phyloP scores from a whole-genome alignment of 441 rosid species.

The Metrosideros polymorpha region DNA sequence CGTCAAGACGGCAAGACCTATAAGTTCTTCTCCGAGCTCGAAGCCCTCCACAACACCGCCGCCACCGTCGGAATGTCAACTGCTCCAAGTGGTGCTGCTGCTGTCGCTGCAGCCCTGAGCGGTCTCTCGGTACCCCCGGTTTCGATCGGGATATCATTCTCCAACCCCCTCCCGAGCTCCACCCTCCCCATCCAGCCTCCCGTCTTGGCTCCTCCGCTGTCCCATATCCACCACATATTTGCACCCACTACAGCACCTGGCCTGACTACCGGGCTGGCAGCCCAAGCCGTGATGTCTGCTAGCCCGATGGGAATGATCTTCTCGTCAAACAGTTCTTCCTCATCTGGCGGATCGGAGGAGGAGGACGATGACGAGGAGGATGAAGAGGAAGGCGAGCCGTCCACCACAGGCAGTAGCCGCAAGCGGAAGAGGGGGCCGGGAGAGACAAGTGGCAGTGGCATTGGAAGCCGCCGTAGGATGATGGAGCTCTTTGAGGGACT shows the following conservation, averaged over 20 bases:
- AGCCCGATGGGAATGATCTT: slow-evolving; percentile 24
- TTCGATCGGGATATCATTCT: slow-evolving; percentile 21
- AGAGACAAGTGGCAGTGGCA: slow-evolving; percentile 5
- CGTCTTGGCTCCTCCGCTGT: background rate
- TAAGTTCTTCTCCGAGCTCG: slow-evolving; percentile 60
- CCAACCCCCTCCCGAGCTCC: slow-evolving; percentile 30
- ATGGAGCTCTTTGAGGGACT: slow-evolving; percentile 56
- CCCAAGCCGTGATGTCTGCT: background rate
- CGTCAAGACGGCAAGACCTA: slow-evolving; percentile 76
- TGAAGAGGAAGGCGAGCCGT: slow-evolving; percentile 22
- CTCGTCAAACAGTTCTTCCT: slow-evolving; percentile 51
- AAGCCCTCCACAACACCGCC: slow-evolving; percentile 37
- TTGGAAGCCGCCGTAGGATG: slow-evolving; percentile 24
- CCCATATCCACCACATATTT: background rate
- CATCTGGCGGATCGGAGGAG: slow-evolving; percentile 39
- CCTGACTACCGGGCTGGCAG: background rate
- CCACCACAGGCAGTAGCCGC: slow-evolving; percentile 33
- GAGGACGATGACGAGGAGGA: slow-evolving; percentile 25
- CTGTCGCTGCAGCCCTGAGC: slow-evolving; percentile 16
- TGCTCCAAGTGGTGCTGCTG: background rate
- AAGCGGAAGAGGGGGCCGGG: slow-evolving; percentile 51
- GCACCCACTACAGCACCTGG: background rate
- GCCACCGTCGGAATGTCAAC: background rate
- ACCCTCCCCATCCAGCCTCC: slow-evolving; percentile 17
- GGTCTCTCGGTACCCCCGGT: slow-evolving; percentile 30